Percentiles rank a stretch among this genome's conserved stretches.
Evolutionary conservation across 257 asterid genomes (phyloP).

Genomic region (Forsythia viridissima): DNA sequence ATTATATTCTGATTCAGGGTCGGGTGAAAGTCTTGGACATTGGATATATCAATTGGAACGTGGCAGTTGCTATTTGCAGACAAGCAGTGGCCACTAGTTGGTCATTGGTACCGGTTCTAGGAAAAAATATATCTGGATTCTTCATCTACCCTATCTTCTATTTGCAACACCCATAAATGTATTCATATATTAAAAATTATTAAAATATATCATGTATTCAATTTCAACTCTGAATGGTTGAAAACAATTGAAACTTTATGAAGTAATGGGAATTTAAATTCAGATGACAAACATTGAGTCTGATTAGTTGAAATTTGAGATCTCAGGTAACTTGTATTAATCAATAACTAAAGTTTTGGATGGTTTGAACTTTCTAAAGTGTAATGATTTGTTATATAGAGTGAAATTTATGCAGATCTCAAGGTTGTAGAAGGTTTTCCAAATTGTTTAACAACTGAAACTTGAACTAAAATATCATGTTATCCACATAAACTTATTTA

Average conservation of each 20-base stretch:
- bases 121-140: slow-evolving; percentile 9
- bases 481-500: too few species aligned
- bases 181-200: neutral
- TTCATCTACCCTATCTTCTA: neutral
- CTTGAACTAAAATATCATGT: neutral
- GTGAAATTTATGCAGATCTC: neutral
- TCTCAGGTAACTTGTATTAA: neutral
- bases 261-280: neutral
- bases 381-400: neutral
- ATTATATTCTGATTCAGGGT: slow-evolving; percentile 58
- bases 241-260: neutral
- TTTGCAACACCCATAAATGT: neutral
- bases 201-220: neutral
- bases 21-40: slow-evolving; percentile 81
- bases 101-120: slow-evolving; percentile 24
- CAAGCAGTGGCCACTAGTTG: slow-evolving; percentile 69
- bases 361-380: neutral
- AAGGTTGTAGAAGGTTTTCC: neutral
- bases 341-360: neutral
- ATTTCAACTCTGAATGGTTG: neutral
- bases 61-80: slow-evolving; percentile 98
- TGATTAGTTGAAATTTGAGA: neutral
- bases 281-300: neutral
- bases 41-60: slow-evolving; percentile 99
- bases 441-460: neutral